phyloP scores from a whole-genome alignment of 306 rosid species.

The Quercus glauca region DNA sequence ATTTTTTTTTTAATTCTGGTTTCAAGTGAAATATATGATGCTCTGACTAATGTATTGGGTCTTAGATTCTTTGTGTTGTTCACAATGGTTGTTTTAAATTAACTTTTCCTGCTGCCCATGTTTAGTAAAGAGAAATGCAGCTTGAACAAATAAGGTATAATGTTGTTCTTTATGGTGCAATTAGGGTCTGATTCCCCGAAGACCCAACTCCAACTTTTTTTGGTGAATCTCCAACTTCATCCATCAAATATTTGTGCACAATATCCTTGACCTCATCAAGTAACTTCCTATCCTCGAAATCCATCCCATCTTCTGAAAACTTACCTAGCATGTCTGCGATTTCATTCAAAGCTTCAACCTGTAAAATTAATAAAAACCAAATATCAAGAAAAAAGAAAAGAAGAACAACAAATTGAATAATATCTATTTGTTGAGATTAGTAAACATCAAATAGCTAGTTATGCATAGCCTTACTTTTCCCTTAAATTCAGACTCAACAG shows the following conservation, averaged over 20 bases:
- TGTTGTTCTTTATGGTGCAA: neutral
- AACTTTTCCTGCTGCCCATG: neutral
- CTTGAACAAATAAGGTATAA: neutral
- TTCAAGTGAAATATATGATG: slow-evolving; percentile 8
- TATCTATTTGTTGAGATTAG: slow-evolving; percentile 8
- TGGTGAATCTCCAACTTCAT: slow-evolving; percentile 53
- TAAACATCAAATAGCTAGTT: neutral
- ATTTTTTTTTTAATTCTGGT: slow-evolving; percentile 15
- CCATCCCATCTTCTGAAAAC: slow-evolving; percentile 59
- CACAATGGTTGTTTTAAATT: neutral
- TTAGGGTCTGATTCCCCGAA: neutral
- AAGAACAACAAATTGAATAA: neutral
- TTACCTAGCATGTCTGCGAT: slow-evolving; percentile 59
- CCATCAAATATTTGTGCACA: slow-evolving; percentile 55
- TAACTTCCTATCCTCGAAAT: slow-evolving; percentile 49
- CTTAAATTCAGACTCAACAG: slow-evolving; percentile 78
- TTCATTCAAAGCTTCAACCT: slow-evolving; percentile 71
- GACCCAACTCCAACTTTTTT: slow-evolving; percentile 28
- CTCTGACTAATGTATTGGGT: neutral
- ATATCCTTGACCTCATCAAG: slow-evolving; percentile 57
- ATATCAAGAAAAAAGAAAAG: neutral
- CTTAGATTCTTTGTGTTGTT: neutral
- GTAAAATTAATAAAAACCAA: slow-evolving; percentile 9
- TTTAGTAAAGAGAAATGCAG: neutral
- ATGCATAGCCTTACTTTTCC: slow-evolving; percentile 47